Evolutionary conservation across 768 basidiomycete genomes (phyloP), one percentile per base, ranked within the genome.

Genomic region (Stropharia rugosoannulata): DNA sequence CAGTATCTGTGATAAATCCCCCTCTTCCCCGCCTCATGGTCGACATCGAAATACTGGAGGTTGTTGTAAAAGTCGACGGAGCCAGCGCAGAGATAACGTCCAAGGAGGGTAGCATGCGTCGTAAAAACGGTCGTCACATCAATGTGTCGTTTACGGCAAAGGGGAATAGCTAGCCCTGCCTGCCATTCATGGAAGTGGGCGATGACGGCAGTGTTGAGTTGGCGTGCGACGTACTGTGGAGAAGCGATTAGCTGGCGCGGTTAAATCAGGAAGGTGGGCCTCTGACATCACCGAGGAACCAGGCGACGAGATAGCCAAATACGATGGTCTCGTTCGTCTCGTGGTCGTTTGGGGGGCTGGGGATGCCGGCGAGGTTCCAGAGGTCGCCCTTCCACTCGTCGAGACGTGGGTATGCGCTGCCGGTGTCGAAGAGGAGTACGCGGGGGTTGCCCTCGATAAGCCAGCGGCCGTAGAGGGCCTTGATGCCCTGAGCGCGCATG

Each of bases 101-200:
- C 97, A 55, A 99, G 90, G 37, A 99, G 87, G 8, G 97, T 99
- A 9, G 97, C 97, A 69, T 98, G 96, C 32, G 96, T 98, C 16
- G 96, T 98, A 75, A 98, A 98, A 64, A 98, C 90, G 68, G 97
- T 98, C 42, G 96, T 98, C 61, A 99, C 89, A 73, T 99, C 97
- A 68, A 99, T 89, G 68, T 97, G 95, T 50, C 97, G 83, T 74
- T 97, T 98, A 61, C 97, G 82, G 73, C 93, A 96, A 12, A 98
- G 82, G 7, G 93, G 89, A 54, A 98, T 97, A 22, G 95, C 93
- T 44, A 97, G 85, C 43, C 96, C 95, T 8, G 95, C 96, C 70
- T 98, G 97, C 97, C 97, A 99, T 73, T 99, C 97, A 71, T 99
- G 97, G 78, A 99, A 97, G 73, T 99, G 97, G 61, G 95, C 95